A percentile compares a stretch with the other conserved stretches of the same genome.
phyloP scores from a whole-genome alignment of 495 filamentous ascomycete genomes.

The Mytilinidion resinicola region DNA sequence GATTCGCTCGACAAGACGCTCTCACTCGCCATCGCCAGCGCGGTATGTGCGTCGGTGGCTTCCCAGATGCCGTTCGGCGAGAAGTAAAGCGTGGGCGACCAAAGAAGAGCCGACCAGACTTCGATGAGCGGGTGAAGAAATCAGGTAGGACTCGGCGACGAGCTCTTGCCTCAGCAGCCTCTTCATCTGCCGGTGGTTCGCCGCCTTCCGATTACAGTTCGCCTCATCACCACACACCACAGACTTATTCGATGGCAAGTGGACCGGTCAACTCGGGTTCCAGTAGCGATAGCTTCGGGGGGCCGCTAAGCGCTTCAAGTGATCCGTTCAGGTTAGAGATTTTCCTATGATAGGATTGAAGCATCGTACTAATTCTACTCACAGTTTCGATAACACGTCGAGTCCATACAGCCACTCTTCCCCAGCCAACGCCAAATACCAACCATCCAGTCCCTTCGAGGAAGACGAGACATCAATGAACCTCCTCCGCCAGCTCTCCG shows the following conservation, averaged over 20 bases:
- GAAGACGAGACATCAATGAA: conserved; percentile 17
- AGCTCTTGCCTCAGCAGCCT: conserved; percentile 22
- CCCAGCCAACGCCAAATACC: conserved; percentile 13
- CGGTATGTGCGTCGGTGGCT: conserved; percentile 89
- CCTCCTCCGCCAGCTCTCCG: conserved; percentile 20
- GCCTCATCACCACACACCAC: conserved; percentile 8
- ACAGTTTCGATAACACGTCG: conserved; percentile 18
- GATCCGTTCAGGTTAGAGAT: conserved; percentile 24
- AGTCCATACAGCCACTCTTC: conserved; percentile 10
- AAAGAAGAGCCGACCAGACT: conserved; percentile 37
- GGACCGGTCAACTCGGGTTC: conserved; percentile 7
- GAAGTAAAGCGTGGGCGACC: conserved; percentile 36
- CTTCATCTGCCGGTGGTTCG: conserved; percentile 20
- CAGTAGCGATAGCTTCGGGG: conserved; percentile 13
- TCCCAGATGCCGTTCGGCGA: conserved; percentile 40
- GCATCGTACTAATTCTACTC: not conserved
- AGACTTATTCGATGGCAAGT: conserved; percentile 1
- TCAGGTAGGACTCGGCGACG: conserved; percentile 23
- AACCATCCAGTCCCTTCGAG: conserved; percentile 12
- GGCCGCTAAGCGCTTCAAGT: conserved; percentile 15
- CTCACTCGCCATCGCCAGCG: conserved; percentile 89
- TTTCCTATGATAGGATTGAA: not conserved
- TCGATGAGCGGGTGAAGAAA: conserved; percentile 34
- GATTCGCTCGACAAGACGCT: conserved; percentile 89
- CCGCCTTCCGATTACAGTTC: conserved; percentile 12